These are phyloP conservation scores for Circinella umbellata DNA, from an alignment of 371 early-diverging fungal genomes.

Conservation along the genomic window DNA sequence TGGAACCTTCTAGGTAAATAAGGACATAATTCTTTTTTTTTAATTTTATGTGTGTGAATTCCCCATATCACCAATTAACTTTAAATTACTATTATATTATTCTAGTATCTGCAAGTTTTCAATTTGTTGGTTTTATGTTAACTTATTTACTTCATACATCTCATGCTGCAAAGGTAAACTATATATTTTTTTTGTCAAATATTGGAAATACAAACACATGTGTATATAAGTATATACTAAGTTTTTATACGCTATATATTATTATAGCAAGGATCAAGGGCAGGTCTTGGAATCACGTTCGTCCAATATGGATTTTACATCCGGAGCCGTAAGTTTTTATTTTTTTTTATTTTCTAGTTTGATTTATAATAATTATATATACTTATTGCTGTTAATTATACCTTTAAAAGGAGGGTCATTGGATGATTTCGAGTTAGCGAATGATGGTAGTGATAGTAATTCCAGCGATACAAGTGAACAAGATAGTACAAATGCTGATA, in stretches of 20 bases:
- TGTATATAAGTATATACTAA: not conserved
- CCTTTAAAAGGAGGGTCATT: constrained; percentile 54
- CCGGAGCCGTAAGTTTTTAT: constrained; percentile 46
- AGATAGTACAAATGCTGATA: constrained; percentile 35
- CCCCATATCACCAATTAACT: too few relatives aligned
- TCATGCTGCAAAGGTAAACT: constrained; percentile 63
- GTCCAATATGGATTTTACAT: constrained; percentile 59
- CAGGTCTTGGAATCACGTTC: constrained; percentile 66
- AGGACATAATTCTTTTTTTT: not conserved
- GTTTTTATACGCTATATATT: not conserved
- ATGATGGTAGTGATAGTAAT: constrained; percentile 34
- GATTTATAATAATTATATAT: not conserved
- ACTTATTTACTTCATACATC: constrained; percentile 69
- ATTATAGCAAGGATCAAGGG: constrained; percentile 57
- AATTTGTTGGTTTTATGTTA: constrained; percentile 73
- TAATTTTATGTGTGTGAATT: not conserved
- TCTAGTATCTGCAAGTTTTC: constrained; percentile 72
- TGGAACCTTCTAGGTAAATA: constrained; percentile 66
- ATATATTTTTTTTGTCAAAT: not conserved
- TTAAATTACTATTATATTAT: not conserved
- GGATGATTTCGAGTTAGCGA: constrained; percentile 39
- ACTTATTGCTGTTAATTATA: not conserved
- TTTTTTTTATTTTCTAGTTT: not conserved
- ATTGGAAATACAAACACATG: not conserved
- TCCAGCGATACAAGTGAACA: constrained; percentile 12